Percentiles rank a stretch among this genome's conserved stretches.
Conservation (phyloP, 179 eudicot species). For the Gypsophila paniculata region DNA sequence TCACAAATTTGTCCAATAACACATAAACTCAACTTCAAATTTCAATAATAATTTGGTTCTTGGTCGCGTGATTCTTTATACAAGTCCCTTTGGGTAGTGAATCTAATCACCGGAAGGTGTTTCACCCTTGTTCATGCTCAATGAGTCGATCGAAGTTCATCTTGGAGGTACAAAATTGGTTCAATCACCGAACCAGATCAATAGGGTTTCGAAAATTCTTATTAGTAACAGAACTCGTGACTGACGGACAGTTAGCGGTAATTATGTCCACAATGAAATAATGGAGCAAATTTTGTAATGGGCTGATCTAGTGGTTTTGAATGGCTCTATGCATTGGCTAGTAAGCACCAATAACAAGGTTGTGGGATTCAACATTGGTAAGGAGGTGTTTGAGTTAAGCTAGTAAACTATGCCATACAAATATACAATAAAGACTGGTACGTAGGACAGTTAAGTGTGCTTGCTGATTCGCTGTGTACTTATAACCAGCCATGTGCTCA, state of each 20-base stretch:
- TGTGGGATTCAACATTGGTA: conserved; percentile 3
- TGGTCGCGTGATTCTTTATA: too few relatives aligned
- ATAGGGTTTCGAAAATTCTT: too few relatives aligned
- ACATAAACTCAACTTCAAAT: too few relatives aligned
- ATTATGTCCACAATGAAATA: not conserved
- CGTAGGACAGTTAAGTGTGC: conserved; percentile 11
- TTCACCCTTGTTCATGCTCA: too few relatives aligned
- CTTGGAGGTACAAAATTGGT: too few relatives aligned
- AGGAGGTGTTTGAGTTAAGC: conserved; percentile 5
- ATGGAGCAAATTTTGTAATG: not conserved
- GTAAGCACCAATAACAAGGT: not conserved
- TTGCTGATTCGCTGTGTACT: not conserved
- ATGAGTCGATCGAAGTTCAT: too few relatives aligned
- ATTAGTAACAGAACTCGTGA: too few relatives aligned
- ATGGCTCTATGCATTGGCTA: not conserved
- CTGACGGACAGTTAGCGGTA: too few relatives aligned
- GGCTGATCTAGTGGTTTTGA: not conserved
- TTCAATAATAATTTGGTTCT: too few relatives aligned
- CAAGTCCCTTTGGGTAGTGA: too few relatives aligned
- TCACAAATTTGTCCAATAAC: not conserved
- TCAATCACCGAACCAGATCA: too few relatives aligned
- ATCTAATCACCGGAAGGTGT: too few relatives aligned
- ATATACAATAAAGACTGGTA: not conserved
- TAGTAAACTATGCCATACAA: not conserved
- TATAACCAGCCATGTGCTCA: not conserved